Base-by-base conservation (phyloP, 768 basidiomycete species). In the Galerina marginata region DNA sequence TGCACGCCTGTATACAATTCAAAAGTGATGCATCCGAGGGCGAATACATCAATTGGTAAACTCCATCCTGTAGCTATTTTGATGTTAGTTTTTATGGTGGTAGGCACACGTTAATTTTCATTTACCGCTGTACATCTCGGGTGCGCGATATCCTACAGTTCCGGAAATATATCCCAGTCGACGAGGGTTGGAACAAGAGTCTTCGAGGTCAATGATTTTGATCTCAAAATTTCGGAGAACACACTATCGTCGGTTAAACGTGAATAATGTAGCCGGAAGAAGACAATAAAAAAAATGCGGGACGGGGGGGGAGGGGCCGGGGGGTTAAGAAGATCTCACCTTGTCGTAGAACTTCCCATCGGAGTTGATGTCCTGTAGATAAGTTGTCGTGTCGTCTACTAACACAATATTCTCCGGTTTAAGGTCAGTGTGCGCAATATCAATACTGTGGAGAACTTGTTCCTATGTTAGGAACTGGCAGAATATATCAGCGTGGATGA, bases 151-250 rank as follows among this genome's bases (percentile, higher is more conserved):
- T 1, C 44, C 43, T 3, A 47, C 29, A 2, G 54, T 46, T 1
- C 54, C 54, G 9, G 43, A 29, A 4, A 56, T 37, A 47, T 45
- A 47, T 6, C 37, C 4, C n/a, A 56, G 14, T 1, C 14, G 6
- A 20, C 43, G 43, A 38, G 44, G 54, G n/a, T 38, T 36, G 9
- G 54, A 33, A 11, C 20, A 39, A 6, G 44, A 56, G 16, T 56
- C 45, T 36, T 56, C 54, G 14, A 56, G 54, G 16, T 47, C 54
- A 20, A 56, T 56, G 14, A 56, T 56, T 16, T 46, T 45, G 25
- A 56, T 46, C 6, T 45, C 11, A 6, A 56, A 16, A 20, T 47
- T 47, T 15, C 2, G 4, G 2, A 47, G 15, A 3, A 56, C 20
- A 4, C 15, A 3, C 54, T 56, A 15, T 3, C 6, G 14, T 14